phyloP scores from a whole-genome alignment of 1,284 basidiomycete genomes.

The Heterobasidion parviporum region DNA sequence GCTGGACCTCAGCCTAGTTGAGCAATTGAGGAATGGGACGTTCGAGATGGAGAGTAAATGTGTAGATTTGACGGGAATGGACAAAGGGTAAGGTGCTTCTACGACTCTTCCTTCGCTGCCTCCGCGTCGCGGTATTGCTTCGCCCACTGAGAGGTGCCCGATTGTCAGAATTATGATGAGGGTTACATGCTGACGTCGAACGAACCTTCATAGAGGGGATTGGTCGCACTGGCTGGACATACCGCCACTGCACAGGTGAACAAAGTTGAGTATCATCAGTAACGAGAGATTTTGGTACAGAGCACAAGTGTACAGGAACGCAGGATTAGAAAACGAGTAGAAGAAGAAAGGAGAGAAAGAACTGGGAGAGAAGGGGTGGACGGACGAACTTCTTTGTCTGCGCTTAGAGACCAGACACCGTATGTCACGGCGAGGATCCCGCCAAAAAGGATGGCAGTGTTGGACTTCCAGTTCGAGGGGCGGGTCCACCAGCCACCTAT shows the following conservation, averaged over 20 bases:
- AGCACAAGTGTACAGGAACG: neutral
- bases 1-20: too few relatives aligned
- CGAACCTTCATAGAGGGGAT: slow-evolving; percentile 13
- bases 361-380: neutral
- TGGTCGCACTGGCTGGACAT: slow-evolving; percentile 10
- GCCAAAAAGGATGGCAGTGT: slow-evolving; percentile 52
- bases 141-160: slow-evolving; percentile 6
- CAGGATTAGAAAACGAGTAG: neutral
- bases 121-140: slow-evolving; percentile 8
- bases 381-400: slow-evolving; percentile 50
- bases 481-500: slow-evolving; percentile 73
- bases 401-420: slow-evolving; percentile 52
- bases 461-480: slow-evolving; percentile 62
- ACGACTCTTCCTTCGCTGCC: slow-evolving; percentile 4
- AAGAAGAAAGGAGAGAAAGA: too few relatives aligned
- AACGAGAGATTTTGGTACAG: neutral
- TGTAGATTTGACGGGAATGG: too few relatives aligned
- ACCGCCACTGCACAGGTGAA: slow-evolving; percentile 14
- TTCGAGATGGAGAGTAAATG: too few relatives aligned
- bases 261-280: neutral
- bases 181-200: neutral
- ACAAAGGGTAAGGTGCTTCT: neutral
- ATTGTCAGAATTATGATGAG: neutral
- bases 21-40: too few relatives aligned
- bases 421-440: slow-evolving; percentile 54